These are phyloP conservation scores for Phaeosphaeriaceae sp. DNA, from an alignment of 2,329 filamentous ascomycete genomes.

Conservation along the genomic window DNA sequence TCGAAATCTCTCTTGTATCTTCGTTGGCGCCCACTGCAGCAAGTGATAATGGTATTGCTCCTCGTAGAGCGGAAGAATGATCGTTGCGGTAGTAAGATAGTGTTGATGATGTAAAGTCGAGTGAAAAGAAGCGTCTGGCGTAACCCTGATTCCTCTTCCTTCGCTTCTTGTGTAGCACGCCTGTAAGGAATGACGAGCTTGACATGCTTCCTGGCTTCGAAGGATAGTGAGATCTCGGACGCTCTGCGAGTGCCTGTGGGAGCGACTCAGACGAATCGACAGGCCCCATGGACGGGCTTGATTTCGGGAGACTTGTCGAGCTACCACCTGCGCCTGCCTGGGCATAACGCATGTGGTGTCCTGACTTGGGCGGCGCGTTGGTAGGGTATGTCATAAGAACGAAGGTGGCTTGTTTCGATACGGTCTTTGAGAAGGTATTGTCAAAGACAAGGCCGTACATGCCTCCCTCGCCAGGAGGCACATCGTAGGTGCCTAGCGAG, in stretches of 20 bases:
- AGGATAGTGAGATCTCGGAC: constrained; percentile 49
- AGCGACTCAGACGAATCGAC: constrained; percentile 62
- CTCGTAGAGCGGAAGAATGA: constrained; percentile 89
- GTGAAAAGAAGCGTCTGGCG: constrained; percentile 90
- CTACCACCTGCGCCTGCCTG: constrained; percentile 62
- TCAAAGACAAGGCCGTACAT: constrained; percentile 98
- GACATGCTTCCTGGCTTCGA: constrained; percentile 23
- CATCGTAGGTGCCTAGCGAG: constrained; percentile 86
- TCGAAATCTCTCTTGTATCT: constrained; percentile 87
- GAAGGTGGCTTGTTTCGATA: constrained; percentile 91
- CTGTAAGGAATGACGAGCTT: constrained; percentile 74
- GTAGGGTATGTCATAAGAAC: constrained; percentile 94
- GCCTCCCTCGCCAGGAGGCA: constrained; percentile 76
- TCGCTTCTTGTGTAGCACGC: constrained; percentile 85
- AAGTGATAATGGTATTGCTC: constrained; percentile 89
- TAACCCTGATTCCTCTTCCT: constrained; percentile 94
- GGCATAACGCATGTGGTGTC: constrained; percentile 70
- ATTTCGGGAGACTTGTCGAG: constrained; percentile 46
- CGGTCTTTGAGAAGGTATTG: constrained; percentile 96
- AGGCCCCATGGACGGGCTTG: constrained; percentile 53
- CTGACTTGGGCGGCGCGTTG: constrained; percentile 76
- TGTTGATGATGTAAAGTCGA: constrained; percentile 93
- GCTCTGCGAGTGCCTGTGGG: constrained; percentile 48
- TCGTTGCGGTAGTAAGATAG: constrained; percentile 96
- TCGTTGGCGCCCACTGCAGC: constrained; percentile 92